Evolutionary conservation across 73 alveolate genomes (phyloP), one percentile per base, ranked within the genome.

Genomic region (Stentor coeruleus): DNA sequence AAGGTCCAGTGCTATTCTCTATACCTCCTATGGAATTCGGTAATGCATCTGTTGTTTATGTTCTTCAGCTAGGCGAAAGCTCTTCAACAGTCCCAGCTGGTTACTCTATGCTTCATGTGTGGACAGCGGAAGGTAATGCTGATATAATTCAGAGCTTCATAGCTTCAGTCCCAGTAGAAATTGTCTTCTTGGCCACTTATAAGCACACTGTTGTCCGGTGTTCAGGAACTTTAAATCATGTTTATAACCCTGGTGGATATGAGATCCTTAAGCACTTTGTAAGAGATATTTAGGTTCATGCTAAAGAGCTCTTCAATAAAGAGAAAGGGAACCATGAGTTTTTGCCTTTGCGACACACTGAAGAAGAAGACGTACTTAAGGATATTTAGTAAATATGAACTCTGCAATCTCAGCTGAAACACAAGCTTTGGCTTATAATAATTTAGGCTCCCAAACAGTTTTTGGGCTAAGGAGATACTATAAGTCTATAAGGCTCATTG

Each of bases 61-160:
- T 66, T 66, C 79, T 66, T 26, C 79, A 66, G 33, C 37, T 66
- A 20, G 11, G 49, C 1, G n/a, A 20, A 20, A 66, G 37, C 37
- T 26, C 79, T 66, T 66, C 79, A 20, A 66, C 79, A 26, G n/a
- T 20, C 14, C 79, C 79, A 28, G 79, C n/a, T 20, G 79, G 79
- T 26, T 66, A 66, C 37, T 66, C 79, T 1, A 31, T 66, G 79
- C 79, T 66, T 20, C 79, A 66, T 2, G 26, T 66, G 14, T 66
- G 37, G n/a, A 33, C 42, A 20, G 33, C 26, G 37, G n/a, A 20
- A 26, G n/a, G 40, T 33, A 66, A 33, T 26, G n/a, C 11, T 66
- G 79, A 66, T 1, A 15, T 28, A 26, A 66, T 20, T 31, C 42
- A 66, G 33, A 66, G 79, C n/a, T 40, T 66, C 33, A 66, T 66